Conservation (phyloP, 768 basidiomycete species). For the Agrocybe pediades region DNA sequence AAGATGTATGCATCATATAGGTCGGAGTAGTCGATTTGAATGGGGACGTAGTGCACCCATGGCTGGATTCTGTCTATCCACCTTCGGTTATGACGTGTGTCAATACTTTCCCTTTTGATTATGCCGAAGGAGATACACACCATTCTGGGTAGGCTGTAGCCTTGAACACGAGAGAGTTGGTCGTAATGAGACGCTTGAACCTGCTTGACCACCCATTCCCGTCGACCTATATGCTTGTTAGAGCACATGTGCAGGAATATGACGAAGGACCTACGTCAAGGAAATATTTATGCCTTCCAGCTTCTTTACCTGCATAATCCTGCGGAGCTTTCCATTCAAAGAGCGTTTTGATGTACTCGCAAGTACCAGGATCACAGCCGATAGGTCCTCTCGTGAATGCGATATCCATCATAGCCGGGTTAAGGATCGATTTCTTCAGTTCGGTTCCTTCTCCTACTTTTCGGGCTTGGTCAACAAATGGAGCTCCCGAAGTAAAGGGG, state of each 20-base stretch:
- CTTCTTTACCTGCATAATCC: conserved; percentile 28
- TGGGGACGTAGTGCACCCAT: conserved; percentile 74
- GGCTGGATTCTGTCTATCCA: conserved; percentile 53
- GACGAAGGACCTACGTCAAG: conserved; percentile 40
- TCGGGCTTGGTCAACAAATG: conserved; percentile 9
- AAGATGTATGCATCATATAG: conserved; percentile 71
- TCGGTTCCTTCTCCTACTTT: conserved; percentile 33
- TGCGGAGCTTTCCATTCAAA: conserved; percentile 50
- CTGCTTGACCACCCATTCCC: conserved; percentile 66
- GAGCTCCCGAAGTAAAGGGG: neutral
- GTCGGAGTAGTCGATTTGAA: conserved; percentile 63
- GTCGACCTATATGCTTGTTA: conserved; percentile 37
- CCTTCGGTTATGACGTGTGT: too few relatives aligned
- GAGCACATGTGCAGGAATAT: neutral
- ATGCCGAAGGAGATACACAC: too few relatives aligned
- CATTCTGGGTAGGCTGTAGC: conserved; percentile 67
- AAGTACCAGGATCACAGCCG: conserved; percentile 40
- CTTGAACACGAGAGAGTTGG: conserved; percentile 62
- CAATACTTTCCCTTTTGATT: too few relatives aligned
- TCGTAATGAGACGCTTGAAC: conserved; percentile 60
- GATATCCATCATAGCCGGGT: conserved; percentile 54
- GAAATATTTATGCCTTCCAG: conserved; percentile 59
- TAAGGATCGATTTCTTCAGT: conserved; percentile 31
- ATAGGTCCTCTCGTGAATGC: conserved; percentile 46
- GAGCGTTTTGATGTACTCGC: conserved; percentile 38